phyloP scores from a whole-genome alignment of 768 basidiomycete genomes.

The Lyophyllum semitale region DNA sequence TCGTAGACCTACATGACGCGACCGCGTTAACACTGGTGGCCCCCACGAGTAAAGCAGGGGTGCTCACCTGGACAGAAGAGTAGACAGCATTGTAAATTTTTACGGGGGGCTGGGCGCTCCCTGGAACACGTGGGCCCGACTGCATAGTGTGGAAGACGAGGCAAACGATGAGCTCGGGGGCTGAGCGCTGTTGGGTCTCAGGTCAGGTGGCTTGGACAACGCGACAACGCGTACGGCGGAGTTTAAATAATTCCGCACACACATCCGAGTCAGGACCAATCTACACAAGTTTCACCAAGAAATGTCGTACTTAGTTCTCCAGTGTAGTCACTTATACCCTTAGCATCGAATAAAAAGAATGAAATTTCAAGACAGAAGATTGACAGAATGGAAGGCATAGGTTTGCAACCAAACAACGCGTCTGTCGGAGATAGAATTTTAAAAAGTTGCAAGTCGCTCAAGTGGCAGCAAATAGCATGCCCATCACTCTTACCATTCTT shows the following conservation, averaged over 20 bases:
- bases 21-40: slow-evolving; percentile 38
- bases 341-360: neutral
- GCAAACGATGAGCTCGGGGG: slow-evolving; percentile 27
- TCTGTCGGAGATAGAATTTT: slow-evolving; percentile 17
- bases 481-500: neutral
- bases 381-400: neutral
- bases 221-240: slow-evolving; percentile 44
- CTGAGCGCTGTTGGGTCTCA: slow-evolving; percentile 20
- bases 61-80: slow-evolving; percentile 76
- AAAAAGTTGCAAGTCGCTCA: neutral
- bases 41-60: slow-evolving; percentile 7
- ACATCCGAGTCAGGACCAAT: no score
- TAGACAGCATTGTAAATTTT: slow-evolving; percentile 95
- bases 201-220: slow-evolving; percentile 36
- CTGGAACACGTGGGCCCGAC: slow-evolving; percentile 43
- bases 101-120: slow-evolving; percentile 54
- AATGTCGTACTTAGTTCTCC: no score
- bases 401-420: slow-evolving; percentile 13
- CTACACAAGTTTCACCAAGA: no score
- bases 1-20: slow-evolving; percentile 77
- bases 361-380: neutral
- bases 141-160: slow-evolving; percentile 41
- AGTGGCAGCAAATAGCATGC: slow-evolving; percentile 2
- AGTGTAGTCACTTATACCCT: no score
- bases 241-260: slow-evolving; percentile 21